These are phyloP conservation scores for Microdochium trichocladiopsis DNA, from an alignment of 2,329 filamentous ascomycete species.

Conservation along the genomic window DNA sequence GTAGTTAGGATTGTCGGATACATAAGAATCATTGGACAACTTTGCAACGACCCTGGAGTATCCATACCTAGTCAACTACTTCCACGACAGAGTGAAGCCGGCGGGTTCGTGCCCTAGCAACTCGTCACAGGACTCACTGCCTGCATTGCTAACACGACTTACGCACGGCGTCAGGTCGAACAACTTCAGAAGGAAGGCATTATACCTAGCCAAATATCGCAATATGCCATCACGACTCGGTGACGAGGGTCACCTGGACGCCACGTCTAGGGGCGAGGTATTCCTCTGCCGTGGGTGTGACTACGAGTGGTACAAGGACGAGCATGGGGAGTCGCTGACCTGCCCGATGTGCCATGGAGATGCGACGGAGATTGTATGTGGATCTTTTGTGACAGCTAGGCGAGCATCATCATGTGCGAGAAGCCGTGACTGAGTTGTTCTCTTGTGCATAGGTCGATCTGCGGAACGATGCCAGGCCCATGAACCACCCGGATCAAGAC, in stretches of 20 bases:
- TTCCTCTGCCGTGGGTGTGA: constrained; percentile 81
- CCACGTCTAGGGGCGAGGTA: constrained; percentile 53
- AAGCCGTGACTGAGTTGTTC: constrained; percentile 9
- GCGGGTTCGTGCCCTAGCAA: no score
- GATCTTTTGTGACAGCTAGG: not conserved
- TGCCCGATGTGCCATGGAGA: constrained; percentile 77
- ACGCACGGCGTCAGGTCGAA: no score
- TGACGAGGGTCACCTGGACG: constrained; percentile 36
- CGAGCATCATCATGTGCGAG: no score
- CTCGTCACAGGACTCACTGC: no score
- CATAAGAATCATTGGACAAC: no score
- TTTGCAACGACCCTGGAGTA: no score
- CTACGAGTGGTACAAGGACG: constrained; percentile 72
- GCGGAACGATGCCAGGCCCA: constrained; percentile 55
- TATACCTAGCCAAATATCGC: no score
- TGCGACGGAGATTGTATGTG: constrained; percentile 73
- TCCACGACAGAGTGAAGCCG: no score
- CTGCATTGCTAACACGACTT: no score
- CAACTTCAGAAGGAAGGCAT: no score
- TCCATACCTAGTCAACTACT: no score
- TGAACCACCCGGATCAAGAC: constrained; percentile 44
- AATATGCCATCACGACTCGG: not conserved
- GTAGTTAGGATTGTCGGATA: no score
- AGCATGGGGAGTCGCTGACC: constrained; percentile 47
- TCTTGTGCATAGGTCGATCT: constrained; percentile 36